Evolutionary conservation across 371 early-diverging fungal species (phyloP), one percentile per base, ranked within the genome.

Genomic region (Mucor ambiguus): DNA sequence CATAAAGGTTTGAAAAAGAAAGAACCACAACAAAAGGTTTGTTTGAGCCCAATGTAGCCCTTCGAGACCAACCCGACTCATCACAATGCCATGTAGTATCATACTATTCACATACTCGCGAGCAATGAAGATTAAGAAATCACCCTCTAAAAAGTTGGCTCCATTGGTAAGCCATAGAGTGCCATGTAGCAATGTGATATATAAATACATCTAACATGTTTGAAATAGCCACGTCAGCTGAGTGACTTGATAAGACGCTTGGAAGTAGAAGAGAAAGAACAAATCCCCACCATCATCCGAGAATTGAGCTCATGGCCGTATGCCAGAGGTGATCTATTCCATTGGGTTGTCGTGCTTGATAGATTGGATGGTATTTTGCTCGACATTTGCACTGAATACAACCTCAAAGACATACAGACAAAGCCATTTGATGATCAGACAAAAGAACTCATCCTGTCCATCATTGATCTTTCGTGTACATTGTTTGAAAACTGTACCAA

Each of bases 401-500:
- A 87, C 48, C 73, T 95, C 57, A 76, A 80, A 41, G 80, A 83
- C 52, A 76, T 90, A 12, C 92, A 92, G 74, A 68, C 80, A 29
- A 77, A 68, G 62, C 81, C 78, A 11, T 90, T 95, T 67, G 74
- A 85, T 16, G 33, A 67, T 14, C 68, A 67, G 22, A 87, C 85
- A 28, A 87, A 87, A 63, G 52, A 66, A n/a, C 66, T 91, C 29
- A 64, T 96, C 35, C 66, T 94, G 14, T 85, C 90, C 11, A 87
- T 97, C 30, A 74, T 96, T 63, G 72, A 82, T 32, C 88, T 97
- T 48, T 90, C 96, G 22, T 81, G 88, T 30, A 77, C 87, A 12
- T 76, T 98, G 56, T 91, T 96, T 79, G 98, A 98, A 71, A 94
- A 93, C 71, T 96, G 96, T 73, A 94, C 97, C 35, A 98, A 96